phyloP scores from a whole-genome alignment of 176 grass and related monocot genomes.

The Triticum timopheevii region DNA sequence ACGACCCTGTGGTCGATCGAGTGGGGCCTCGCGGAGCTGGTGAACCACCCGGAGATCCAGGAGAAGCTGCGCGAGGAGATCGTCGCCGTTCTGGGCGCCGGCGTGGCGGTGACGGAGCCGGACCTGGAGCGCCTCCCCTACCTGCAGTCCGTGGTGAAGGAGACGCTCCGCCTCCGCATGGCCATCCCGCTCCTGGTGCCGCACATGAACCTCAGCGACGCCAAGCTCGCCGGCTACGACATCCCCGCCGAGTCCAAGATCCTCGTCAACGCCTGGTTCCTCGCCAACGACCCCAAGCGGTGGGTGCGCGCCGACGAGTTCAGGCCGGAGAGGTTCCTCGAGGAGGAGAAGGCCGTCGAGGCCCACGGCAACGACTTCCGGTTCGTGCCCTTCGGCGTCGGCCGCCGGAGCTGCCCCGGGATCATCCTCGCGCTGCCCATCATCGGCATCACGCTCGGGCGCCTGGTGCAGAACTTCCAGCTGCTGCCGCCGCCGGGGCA shows the following conservation, averaged over 20 bases:
- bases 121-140: conserved; percentile 83
- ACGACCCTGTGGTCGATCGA: conserved; percentile 99
- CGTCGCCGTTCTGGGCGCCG: conserved; percentile 45
- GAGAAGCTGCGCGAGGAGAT: conserved; percentile 61
- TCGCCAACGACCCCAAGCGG: conserved; percentile 79
- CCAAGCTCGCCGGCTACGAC: conserved; percentile 79
- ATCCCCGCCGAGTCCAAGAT: conserved; percentile 98
- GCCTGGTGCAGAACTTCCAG: conserved; percentile 81
- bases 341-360: conserved; percentile 83
- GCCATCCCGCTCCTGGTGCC: conserved; percentile 98
- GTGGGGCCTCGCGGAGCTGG: conserved; percentile 95
- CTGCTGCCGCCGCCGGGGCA: conserved; percentile 68
- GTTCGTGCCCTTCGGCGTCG: conserved; percentile 90
- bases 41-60: conserved; percentile 87
- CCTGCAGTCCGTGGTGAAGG: conserved; percentile 89
- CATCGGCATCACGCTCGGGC: conserved; percentile 79
- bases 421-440: conserved; percentile 94
- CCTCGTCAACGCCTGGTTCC: conserved; percentile 96
- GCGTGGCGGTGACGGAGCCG: conserved; percentile 69
- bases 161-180: conserved; percentile 97
- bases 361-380: conserved; percentile 94
- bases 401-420: conserved; percentile 90
- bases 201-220: conserved; percentile 98
- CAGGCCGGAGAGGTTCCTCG: conserved; percentile 80
- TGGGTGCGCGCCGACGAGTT: conserved; percentile 91